phyloP scores from a whole-genome alignment of 805 yeast species.

The Hanseniaspora thailandica region DNA sequence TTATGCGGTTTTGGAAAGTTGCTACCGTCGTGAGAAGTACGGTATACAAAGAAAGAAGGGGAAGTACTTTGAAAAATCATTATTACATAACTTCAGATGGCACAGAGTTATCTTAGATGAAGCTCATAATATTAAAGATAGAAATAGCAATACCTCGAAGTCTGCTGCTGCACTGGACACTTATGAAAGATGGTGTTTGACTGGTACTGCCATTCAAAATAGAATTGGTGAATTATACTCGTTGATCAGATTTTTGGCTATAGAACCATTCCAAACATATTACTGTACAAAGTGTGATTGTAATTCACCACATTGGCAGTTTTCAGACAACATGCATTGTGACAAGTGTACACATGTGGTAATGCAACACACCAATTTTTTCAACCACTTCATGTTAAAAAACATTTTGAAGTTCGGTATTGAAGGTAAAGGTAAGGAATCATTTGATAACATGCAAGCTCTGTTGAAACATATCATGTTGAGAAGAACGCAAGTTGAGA shows the following conservation, averaged over 20 bases:
- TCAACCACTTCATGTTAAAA: conserved; percentile 90
- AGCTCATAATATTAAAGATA: conserved; percentile 93
- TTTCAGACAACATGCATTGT: conserved; percentile 73
- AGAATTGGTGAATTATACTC: conserved; percentile 95
- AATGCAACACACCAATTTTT: conserved; percentile 89
- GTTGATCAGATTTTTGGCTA: conserved; percentile 67
- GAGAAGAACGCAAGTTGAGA: conserved; percentile 85
- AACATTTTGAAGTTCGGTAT: conserved; percentile 81
- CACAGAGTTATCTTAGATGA: conserved; percentile 87
- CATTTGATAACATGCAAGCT: conserved; percentile 66
- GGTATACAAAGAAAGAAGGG: conserved; percentile 72
- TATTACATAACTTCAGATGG: conserved; percentile 61
- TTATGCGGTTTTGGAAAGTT: conserved; percentile 83
- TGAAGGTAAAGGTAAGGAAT: conserved; percentile 65
- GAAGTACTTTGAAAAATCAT: conserved; percentile 59
- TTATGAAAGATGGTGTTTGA: conserved; percentile 74
- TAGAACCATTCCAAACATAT: conserved; percentile 78
- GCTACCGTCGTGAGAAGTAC: conserved; percentile 63
- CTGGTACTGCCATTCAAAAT: conserved; percentile 95
- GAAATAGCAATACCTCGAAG: conserved; percentile 84
- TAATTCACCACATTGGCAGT: conserved; percentile 69
- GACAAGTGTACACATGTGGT: conserved; percentile 81
- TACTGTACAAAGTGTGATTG: conserved; percentile 92
- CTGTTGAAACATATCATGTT: conserved; percentile 74
- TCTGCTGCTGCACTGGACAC: conserved; percentile 71